A percentile compares a stretch with the other conserved stretches of the same genome.
Evolutionary conservation across 768 basidiomycete species (phyloP).

Genomic region (Tylopilus vinaceipallidus): DNA sequence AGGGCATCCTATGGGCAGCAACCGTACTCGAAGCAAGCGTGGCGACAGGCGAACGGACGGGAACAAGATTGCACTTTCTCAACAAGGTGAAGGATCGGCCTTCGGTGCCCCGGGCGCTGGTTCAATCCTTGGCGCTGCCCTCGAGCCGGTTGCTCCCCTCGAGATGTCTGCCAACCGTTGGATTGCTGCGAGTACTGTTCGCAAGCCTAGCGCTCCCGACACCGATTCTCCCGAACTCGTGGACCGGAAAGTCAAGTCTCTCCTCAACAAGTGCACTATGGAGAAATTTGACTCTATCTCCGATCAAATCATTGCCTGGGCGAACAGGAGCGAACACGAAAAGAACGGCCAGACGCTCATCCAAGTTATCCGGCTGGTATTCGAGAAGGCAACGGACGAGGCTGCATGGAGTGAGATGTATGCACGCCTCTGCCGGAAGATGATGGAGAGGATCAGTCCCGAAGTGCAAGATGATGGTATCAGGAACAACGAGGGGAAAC

Average conservation of each 20-base stretch:
- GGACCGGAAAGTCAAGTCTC: conserved; percentile 86
- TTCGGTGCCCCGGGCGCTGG: conserved; percentile 31
- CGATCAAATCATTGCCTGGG: conserved; percentile 92
- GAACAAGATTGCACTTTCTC: conserved; percentile 40
- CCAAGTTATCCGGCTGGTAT: conserved; percentile 93
- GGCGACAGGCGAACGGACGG: conserved; percentile 73
- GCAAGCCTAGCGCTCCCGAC: conserved; percentile 42
- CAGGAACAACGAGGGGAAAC: conserved; percentile 75
- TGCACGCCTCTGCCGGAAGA: conserved; percentile 89
- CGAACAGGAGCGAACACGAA: conserved; percentile 90
- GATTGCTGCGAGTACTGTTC: conserved; percentile 51
- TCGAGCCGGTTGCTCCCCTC: conserved; percentile 78
- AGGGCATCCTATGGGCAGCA: conserved; percentile 44
- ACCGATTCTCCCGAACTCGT: conserved; percentile 79
- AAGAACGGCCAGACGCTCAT: conserved; percentile 92
- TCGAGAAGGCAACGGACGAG: conserved; percentile 97
- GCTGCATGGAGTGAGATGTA: conserved; percentile 98
- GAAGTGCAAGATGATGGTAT: conserved; percentile 89
- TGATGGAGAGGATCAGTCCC: conserved; percentile 90
- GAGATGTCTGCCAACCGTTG: conserved; percentile 81
- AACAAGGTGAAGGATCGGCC: conserved; percentile 39
- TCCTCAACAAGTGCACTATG: conserved; percentile 96
- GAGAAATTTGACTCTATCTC: conserved; percentile 97
- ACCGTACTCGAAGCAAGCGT: conserved; percentile 77
- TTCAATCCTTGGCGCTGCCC: conserved; percentile 26